phyloP scores from a whole-genome alignment of 2,329 filamentous ascomycete species.

The Teratosphaeria pseudoeucalypti region DNA sequence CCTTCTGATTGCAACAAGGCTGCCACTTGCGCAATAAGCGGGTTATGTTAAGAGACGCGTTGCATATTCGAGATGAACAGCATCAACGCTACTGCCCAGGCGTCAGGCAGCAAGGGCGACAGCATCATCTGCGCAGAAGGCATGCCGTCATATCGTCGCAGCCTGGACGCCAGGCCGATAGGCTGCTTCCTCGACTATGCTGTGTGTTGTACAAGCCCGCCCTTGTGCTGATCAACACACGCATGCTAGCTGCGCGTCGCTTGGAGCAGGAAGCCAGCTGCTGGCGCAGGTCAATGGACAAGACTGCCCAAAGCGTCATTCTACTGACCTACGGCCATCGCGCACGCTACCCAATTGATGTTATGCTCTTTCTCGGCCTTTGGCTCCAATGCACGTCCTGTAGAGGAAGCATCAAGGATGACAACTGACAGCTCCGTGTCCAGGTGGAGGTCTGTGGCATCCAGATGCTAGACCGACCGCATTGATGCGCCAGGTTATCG shows the following conservation, averaged over 20 bases:
- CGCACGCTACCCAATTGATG: not conserved
- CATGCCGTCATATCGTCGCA: not conserved
- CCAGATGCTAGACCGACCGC: slow-evolving; percentile 58
- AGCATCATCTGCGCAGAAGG: not conserved
- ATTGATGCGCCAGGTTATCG: slow-evolving; percentile 62
- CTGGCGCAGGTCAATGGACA: not conserved
- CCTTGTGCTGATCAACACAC: not conserved
- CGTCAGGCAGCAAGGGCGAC: not conserved
- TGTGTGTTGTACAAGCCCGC: too few relatives aligned
- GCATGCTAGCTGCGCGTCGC: not conserved
- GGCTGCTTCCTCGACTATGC: not conserved
- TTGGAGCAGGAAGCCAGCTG: not conserved
- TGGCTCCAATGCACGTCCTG: not conserved
- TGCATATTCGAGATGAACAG: not conserved
- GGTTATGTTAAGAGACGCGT: not conserved
- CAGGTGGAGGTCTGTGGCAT: slow-evolving; percentile 71
- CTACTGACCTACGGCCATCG: not conserved
- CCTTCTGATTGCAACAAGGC: not conserved
- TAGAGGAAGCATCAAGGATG: not conserved
- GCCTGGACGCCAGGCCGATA: not conserved
- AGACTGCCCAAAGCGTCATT: not conserved
- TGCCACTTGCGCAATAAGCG: not conserved
- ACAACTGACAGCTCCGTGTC: not conserved
- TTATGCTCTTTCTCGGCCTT: not conserved
- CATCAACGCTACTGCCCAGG: not conserved